Percentiles rank a stretch among this genome's conserved stretches.
These are phyloP conservation scores for Phtheirospermum japonicum DNA, from an alignment of 257 asterid genomes.

Conservation along the genomic window DNA sequence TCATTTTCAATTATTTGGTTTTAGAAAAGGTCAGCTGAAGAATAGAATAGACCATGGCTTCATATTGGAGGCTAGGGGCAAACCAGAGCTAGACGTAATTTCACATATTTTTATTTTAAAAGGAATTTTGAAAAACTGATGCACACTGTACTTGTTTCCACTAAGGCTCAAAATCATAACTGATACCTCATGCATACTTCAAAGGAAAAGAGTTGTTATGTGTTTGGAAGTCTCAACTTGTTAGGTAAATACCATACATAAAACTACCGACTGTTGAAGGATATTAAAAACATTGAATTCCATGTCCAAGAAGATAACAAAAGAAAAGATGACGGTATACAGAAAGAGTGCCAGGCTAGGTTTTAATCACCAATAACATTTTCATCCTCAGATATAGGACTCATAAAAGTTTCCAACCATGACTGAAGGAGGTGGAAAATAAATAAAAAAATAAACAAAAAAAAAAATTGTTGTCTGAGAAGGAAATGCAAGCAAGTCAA, in stretches of 20 bases:
- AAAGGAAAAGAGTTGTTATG: conserved; percentile 8
- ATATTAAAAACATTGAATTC: conserved; percentile 9
- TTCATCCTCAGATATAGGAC: conserved; percentile 4
- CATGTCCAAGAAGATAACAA: conserved; percentile 18
- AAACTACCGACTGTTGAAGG: not conserved
- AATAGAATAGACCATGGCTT: conserved; percentile 1
- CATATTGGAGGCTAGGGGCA: conserved; percentile 14
- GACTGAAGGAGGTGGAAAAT: conserved; percentile 3
- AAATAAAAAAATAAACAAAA: too few relatives aligned
- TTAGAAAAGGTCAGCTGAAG: conserved; percentile 5
- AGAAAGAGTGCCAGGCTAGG: conserved; percentile 10
- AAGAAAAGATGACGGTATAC: conserved; percentile 8
- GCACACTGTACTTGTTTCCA: conserved; percentile 18
- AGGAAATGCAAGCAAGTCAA: conserved; percentile 24
- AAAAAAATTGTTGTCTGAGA: conserved; percentile 1
- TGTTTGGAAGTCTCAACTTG: conserved; percentile 15
- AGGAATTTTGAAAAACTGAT: not conserved
- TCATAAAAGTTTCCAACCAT: conserved; percentile 13
- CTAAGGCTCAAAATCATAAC: conserved; percentile 1
- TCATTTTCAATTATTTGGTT: conserved; percentile 8
- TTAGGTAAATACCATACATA: conserved; percentile 3
- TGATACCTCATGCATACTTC: conserved; percentile 3
- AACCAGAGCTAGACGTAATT: conserved; percentile 1
- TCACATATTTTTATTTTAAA: not conserved
- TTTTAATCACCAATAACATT: conserved; percentile 6